phyloP scores from a whole-genome alignment of 768 basidiomycete species.

The Gymnopilus dilepis region DNA sequence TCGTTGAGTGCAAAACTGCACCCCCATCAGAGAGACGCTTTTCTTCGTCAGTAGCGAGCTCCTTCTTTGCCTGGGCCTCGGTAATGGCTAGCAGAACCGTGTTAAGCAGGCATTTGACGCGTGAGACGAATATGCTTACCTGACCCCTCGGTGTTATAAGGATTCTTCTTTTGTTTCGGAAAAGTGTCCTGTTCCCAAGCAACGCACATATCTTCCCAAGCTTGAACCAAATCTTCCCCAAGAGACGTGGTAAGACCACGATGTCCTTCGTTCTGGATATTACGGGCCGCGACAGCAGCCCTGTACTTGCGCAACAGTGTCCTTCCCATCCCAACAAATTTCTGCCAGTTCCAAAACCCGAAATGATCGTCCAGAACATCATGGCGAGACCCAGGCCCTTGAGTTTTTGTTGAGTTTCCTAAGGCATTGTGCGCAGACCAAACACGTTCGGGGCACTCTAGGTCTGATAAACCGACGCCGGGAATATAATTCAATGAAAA shows the following conservation, averaged over 20 bases:
- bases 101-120: not conserved
- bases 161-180: constrained; percentile 16
- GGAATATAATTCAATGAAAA: constrained; percentile 34
- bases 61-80: constrained; percentile 9
- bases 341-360: constrained; percentile 36
- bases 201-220: constrained; percentile 15
- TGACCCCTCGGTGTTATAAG: constrained; percentile 1
- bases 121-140: not conserved
- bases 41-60: constrained; percentile 11
- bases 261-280: constrained; percentile 19
- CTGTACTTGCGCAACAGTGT: constrained; percentile 13
- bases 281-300: constrained; percentile 14
- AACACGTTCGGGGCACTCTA: constrained; percentile 36
- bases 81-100: constrained; percentile 6
- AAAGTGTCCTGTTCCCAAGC: constrained; percentile 12
- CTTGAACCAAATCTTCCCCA: not conserved
- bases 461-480: constrained; percentile 33
- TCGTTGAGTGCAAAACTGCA: not conserved
- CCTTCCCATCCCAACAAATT: constrained; percentile 16
- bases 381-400: constrained; percentile 33
- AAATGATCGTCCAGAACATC: constrained; percentile 41
- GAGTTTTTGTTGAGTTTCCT: constrained; percentile 37
- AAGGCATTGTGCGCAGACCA: constrained; percentile 37
- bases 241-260: constrained; percentile 6
- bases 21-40: not conserved